Conservation (phyloP, 768 basidiomycete genomes). For the Lanmaoa pseudosensibilis region DNA sequence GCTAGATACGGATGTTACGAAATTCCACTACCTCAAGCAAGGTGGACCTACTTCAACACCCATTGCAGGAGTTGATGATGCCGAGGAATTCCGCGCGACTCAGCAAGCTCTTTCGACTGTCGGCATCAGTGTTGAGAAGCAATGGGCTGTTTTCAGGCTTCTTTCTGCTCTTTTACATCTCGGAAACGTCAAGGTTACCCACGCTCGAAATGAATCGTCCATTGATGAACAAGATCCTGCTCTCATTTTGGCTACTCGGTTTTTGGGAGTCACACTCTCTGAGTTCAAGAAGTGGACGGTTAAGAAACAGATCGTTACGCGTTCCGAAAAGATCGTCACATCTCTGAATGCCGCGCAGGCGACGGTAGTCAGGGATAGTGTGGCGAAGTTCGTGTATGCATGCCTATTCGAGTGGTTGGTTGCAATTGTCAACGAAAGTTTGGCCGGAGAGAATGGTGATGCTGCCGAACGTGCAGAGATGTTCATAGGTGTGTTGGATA, state of each 20-base stretch:
- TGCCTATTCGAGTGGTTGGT: conserved; percentile 99
- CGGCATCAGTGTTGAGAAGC: conserved; percentile 95
- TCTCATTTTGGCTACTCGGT: conserved; percentile 77
- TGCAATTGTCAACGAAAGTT: conserved; percentile 93
- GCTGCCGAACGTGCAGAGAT: conserved; percentile 89
- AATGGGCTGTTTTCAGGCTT: conserved; percentile 96
- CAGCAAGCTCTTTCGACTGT: conserved; percentile 96
- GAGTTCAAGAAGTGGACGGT: conserved; percentile 99
- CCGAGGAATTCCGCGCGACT: conserved; percentile 90
- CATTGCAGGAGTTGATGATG: conserved; percentile 92
- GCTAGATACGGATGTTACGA: conserved; percentile 77
- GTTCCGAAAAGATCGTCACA: conserved; percentile 94
- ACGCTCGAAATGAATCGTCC: conserved; percentile 75
- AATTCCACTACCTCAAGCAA: conserved; percentile 91
- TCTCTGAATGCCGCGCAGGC: conserved; percentile 84
- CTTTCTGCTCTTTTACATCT: conserved; percentile 92
- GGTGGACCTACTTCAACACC: conserved; percentile 86
- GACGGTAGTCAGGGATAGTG: conserved; percentile 91
- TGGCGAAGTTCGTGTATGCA: conserved; percentile 98
- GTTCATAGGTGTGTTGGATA: conserved; percentile 99
- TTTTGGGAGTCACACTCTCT: conserved; percentile 83
- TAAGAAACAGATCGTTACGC: conserved; percentile 95
- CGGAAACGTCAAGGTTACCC: conserved; percentile 93
- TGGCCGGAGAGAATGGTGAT: conserved; percentile 93
- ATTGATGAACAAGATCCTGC: conserved; percentile 83